Evolutionary conservation across 2,329 filamentous ascomycete genomes (phyloP).

Genomic region (Periconia sp.): DNA sequence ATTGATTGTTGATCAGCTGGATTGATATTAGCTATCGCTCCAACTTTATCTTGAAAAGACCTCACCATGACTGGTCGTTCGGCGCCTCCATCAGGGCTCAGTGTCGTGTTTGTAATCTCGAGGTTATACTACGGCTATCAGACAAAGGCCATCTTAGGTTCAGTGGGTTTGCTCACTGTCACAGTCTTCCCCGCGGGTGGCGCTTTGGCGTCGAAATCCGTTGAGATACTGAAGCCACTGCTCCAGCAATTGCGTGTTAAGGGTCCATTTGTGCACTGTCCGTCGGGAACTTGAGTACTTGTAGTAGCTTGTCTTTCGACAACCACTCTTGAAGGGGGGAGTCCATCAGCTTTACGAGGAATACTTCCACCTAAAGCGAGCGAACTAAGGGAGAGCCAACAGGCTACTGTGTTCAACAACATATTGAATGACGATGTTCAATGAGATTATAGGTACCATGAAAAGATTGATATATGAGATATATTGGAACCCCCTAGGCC

Average conservation of each 20-base stretch:
- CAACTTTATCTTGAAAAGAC: not conserved
- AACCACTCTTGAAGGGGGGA: conserved; percentile 21
- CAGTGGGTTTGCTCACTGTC: conserved; percentile 37
- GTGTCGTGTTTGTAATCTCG: conserved; percentile 44
- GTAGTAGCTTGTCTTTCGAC: conserved; percentile 31
- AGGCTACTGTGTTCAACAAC: conserved; percentile 29
- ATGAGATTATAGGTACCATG: conserved; percentile 6
- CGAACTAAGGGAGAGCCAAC: conserved; percentile 33
- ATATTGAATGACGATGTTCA: conserved; percentile 23
- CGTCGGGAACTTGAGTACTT: conserved; percentile 25
- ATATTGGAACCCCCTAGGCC: too few species aligned
- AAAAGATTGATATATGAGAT: conserved; percentile 11
- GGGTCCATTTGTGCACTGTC: conserved; percentile 46
- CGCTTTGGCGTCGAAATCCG: conserved; percentile 48
- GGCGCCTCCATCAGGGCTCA: conserved; percentile 34
- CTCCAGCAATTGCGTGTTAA: conserved; percentile 45
- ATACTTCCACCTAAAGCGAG: conserved; percentile 30
- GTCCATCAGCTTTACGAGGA: conserved; percentile 24
- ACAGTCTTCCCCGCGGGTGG: conserved; percentile 44
- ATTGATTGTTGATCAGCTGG: conserved; percentile 24
- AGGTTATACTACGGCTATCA: conserved; percentile 39
- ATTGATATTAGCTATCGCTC: conserved; percentile 3
- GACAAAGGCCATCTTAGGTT: too few species aligned
- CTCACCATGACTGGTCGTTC: conserved; percentile 36
- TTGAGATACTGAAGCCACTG: conserved; percentile 45